phyloP scores from a whole-genome alignment of 2,329 filamentous ascomycete species.

The Colletotrichum sp. region DNA sequence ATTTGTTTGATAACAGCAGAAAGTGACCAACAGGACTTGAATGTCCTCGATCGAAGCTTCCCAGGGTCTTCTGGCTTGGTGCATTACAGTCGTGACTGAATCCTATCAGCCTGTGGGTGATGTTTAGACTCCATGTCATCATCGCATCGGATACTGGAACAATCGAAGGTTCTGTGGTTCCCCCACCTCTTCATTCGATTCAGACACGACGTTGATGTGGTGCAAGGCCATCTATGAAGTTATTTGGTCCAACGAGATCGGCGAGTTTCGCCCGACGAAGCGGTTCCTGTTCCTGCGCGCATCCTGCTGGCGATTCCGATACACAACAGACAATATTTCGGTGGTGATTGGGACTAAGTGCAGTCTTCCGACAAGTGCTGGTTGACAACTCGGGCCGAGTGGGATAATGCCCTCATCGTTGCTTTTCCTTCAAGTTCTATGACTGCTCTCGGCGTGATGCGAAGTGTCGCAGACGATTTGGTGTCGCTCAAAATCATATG shows the following conservation, averaged over 20 bases:
- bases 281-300: rapidly evolving
- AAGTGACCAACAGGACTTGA: rapidly evolving
- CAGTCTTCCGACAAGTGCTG: background rate
- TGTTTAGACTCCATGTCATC: background rate
- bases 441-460: background rate
- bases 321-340: background rate
- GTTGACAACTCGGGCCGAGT: background rate
- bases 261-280: rapidly evolving
- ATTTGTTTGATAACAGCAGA: rapidly evolving
- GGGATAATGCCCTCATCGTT: background rate
- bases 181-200: background rate
- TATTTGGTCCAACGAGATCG: rapidly evolving
- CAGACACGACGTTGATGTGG: rapidly evolving
- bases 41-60: background rate
- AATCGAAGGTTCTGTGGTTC: background rate
- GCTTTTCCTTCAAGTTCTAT: background rate
- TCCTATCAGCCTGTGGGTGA: rapidly evolving
- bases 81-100: background rate
- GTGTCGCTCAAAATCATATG: background rate
- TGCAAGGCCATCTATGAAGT: rapidly evolving
- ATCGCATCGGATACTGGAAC: rapidly evolving
- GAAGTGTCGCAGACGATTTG: background rate
- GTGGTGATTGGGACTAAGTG: rapidly evolving
- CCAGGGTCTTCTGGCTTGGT: background rate
- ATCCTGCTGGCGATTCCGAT: background rate